These are phyloP conservation scores for Yamadazyma nakazawae DNA, from an alignment of 805 yeast genomes.

Conservation along the genomic window DNA sequence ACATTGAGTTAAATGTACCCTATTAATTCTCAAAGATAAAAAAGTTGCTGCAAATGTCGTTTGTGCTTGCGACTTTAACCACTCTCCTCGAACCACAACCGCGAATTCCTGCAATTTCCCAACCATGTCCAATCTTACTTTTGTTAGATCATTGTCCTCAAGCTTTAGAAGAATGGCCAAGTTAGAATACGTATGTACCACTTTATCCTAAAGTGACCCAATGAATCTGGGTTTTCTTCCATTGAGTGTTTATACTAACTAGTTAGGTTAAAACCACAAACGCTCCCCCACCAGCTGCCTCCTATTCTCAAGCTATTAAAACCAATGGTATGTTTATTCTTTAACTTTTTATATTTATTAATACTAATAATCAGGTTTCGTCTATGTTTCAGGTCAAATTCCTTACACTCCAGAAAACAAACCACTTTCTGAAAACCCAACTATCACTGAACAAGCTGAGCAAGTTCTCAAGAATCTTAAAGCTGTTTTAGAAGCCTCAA, in stretches of 20 bases:
- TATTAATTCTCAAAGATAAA: too few species aligned
- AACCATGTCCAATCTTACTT: constrained; percentile 9
- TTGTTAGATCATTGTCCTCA: constrained; percentile 11
- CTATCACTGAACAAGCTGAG: constrained; percentile 74
- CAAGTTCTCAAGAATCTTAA: constrained; percentile 66
- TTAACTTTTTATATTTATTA: background rate
- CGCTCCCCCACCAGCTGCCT: constrained; percentile 97
- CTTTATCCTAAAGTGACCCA: background rate
- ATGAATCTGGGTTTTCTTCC: background rate
- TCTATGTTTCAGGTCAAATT: constrained; percentile 93
- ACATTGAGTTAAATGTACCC: background rate
- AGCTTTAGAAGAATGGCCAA: constrained; percentile 13
- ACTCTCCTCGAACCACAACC: background rate
- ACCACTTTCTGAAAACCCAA: constrained; percentile 63
- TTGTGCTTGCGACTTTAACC: background rate
- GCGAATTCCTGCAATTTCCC: background rate
- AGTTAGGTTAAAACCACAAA: constrained; percentile 56
- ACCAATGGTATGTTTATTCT: constrained; percentile 52
- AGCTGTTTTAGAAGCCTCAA: constrained; percentile 77
- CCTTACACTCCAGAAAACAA: constrained; percentile 83
- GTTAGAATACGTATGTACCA: constrained; percentile 14
- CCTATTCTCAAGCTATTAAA: constrained; percentile 94
- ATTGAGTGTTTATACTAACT: constrained; percentile 12
- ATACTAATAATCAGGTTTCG: constrained; percentile 49
- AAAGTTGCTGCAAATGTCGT: background rate